Evolutionary conservation across 2,329 filamentous ascomycete species (phyloP), one percentile per base, ranked within the genome.

Genomic region (Clonostachys solani): DNA sequence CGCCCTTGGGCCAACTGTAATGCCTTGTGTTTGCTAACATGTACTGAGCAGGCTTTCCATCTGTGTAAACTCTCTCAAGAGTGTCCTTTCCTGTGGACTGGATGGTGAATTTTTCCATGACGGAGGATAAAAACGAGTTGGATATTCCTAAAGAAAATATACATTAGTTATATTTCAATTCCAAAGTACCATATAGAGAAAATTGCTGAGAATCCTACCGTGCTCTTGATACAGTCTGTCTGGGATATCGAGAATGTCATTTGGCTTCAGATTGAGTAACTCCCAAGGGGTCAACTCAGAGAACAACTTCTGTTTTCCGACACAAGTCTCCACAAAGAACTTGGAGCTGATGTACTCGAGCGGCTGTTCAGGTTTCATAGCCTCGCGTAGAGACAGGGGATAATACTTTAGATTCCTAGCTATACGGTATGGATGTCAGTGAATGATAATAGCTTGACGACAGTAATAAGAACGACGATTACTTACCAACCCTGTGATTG

Each of bases 1-100:
- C 67, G 43, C 64, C 64, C 47, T 76, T 76, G 0, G 71, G 72
- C 73, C 73, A 76, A 0, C 70, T 74, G 50, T 76, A 76, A 50
- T 75, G 73, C 1, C 64, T 57, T 2, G 71, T 74, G 10, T 58
- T 66, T n/a, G 61, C 55, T 5, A 74, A 49, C 47, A 73, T 60
- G 41, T 67, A 69, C 45, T 65, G 57, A 2, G 51, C 52, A 0
- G 65, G 63, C 17, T 65, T 60, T 2, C 50, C 45, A 3, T 68
- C 57, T 0, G 54, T 47, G 38, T 62, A 70, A 13, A 61, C 48
- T 5, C 52, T 54, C 47, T 73, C 69, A 1, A 74, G 53, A 1
- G 47, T 43, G 6, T 66, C 64, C 10, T 69, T 68, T 0, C 70
- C 69, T 1, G 61, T 58, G 1, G 68, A 67, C 49, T 74, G 69